Evolutionary conservation across 306 rosid species (phyloP).

Genomic region (Inga laurina): DNA sequence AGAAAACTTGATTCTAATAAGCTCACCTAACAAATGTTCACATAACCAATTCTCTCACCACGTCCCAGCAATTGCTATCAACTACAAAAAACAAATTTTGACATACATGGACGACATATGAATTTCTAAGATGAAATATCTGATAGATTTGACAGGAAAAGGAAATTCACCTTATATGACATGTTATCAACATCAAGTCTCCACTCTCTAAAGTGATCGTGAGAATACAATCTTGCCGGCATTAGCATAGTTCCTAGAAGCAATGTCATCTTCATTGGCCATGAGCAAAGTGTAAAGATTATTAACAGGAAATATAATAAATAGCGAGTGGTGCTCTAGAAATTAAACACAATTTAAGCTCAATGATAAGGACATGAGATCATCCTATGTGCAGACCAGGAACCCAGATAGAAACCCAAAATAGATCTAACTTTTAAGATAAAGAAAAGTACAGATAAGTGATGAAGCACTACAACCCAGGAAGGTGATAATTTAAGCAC

Average conservation of each 20-base stretch:
- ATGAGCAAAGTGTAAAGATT: conserved; percentile 18
- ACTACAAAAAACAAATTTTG: neutral
- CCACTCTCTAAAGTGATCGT: conserved; percentile 74
- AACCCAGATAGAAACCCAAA: neutral
- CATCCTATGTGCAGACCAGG: neutral
- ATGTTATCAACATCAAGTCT: conserved; percentile 94
- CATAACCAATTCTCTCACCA: conserved; percentile 85
- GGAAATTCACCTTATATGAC: conserved; percentile 76
- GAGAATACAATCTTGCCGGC: conserved; percentile 66
- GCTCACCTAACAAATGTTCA: conserved; percentile 88
- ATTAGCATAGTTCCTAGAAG: conserved; percentile 68
- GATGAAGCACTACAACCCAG: neutral
- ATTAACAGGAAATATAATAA: neutral
- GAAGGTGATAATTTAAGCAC: neutral
- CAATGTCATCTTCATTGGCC: conserved; percentile 67
- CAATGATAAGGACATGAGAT: neutral
- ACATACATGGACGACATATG: neutral
- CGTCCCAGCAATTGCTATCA: conserved; percentile 85
- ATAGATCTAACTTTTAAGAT: neutral
- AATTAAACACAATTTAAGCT: neutral
- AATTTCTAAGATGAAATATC: neutral
- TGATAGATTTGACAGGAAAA: neutral
- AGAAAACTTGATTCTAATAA: neutral
- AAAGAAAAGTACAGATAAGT: neutral
- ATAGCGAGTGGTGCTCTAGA: neutral